Base-by-base conservation (phyloP, 768 basidiomycete genomes). In the Sutorius australiensis region DNA sequence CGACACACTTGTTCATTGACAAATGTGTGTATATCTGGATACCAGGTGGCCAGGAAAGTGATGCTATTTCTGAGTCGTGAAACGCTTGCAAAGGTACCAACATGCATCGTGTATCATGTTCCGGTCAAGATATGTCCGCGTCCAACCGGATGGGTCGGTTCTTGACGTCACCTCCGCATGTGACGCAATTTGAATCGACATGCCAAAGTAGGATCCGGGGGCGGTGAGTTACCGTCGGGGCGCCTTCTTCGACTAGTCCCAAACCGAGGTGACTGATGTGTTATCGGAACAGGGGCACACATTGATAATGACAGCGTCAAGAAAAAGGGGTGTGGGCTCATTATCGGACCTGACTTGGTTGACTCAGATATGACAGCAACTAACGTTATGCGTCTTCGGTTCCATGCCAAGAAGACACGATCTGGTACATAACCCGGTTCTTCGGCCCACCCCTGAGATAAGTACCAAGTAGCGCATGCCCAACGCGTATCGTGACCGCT, bases 71-170 rank as follows among this genome's bases (percentile, higher is more conserved):
- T 16, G 45, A 24, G 2, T 24, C 33, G 10, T 19, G 31, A 21
- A 32, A 17, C 43, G 43, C 24, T 28, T 31, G 14, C 36, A 37
- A 37, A 10, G 8, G 5, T n/a, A 24, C 24, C 24, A 24, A 24
- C 24, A 24, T 24, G 24, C 24, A 24, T 24, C 24, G 24, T 24
- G 24, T n/a, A 13, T 9, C 24, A 17, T 38, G 41, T 51, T 43
- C 53, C 51, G 53, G 53, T 45, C 37, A 37, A 32, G 11, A 50
- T 50, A 40, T 48, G 38, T 36, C 53, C 53, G 53, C 48, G 53
- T 37, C 36, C 36, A 37, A 37, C 16, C 36, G 8, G 36, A 17
- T 37, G 8, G 36, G 36, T 37, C 36, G n/a, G n/a, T 16, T 37
- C n/a, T 37, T 37, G 36, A 37, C 36, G 36, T 37, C 36, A 37